A percentile compares a stretch with the other conserved stretches of the same genome.
phyloP scores from a whole-genome alignment of 768 basidiomycete genomes.

The Suillus weaverae region DNA sequence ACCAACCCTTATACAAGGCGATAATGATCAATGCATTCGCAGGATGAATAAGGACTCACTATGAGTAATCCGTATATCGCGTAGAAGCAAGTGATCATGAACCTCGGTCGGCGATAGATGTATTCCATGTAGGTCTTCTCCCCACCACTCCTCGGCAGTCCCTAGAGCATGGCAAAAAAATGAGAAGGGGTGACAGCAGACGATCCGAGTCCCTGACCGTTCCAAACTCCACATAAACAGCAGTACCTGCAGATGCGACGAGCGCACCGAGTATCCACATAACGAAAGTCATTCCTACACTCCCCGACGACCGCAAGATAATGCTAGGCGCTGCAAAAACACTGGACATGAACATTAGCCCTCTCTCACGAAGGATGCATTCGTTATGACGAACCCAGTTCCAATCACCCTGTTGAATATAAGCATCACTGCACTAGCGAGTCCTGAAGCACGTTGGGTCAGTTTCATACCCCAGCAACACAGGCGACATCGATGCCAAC shows the following conservation, averaged over 20 bases:
- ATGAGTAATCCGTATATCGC: conserved; percentile 57
- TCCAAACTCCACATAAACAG: conserved; percentile 74
- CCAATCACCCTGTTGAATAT: conserved; percentile 80
- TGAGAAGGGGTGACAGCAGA: neutral
- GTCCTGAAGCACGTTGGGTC: conserved; percentile 15
- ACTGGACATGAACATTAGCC: conserved; percentile 34
- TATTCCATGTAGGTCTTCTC: conserved; percentile 79
- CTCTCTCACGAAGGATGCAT: neutral
- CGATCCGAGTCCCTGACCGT: conserved; percentile 44
- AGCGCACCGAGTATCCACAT: conserved; percentile 73
- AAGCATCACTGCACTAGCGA: conserved; percentile 56
- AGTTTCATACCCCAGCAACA: neutral
- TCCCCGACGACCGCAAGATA: conserved; percentile 66
- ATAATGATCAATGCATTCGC: neutral
- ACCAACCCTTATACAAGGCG: conserved; percentile 45
- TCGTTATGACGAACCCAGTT: conserved; percentile 48
- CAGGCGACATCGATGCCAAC: conserved; percentile 30
- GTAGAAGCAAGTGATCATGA: conserved; percentile 60
- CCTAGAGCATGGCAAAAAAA: conserved; percentile 36
- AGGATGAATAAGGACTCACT: conserved; percentile 36
- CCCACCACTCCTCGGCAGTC: conserved; percentile 67
- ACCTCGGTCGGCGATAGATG: conserved; percentile 62
- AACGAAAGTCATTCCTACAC: conserved; percentile 63
- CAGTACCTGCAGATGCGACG: conserved; percentile 64
- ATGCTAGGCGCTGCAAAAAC: conserved; percentile 73